phyloP scores from a whole-genome alignment of 2,329 filamentous ascomycete species.

The Blumeriella jaapii region DNA sequence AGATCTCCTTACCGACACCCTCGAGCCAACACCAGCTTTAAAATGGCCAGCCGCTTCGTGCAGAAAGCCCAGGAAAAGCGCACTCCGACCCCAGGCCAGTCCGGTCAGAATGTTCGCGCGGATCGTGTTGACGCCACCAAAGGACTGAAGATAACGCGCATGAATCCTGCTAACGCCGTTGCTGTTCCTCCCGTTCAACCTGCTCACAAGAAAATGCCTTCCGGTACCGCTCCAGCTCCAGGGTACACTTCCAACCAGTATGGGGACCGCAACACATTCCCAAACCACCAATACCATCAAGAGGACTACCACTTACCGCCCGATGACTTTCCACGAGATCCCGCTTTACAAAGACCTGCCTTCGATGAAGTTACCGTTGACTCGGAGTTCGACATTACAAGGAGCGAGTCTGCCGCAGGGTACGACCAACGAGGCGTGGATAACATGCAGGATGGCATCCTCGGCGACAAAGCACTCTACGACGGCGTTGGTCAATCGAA shows the following conservation, averaged over 20 bases:
- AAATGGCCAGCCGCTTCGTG: neutral
- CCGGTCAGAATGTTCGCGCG: neutral
- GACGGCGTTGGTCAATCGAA: too few species aligned
- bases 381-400: constrained; percentile 6
- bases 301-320: neutral
- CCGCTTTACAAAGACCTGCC: neutral
- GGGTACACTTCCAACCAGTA: too few species aligned
- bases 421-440: constrained; percentile 1
- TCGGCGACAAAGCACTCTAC: neutral
- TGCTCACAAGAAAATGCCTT: too few species aligned
- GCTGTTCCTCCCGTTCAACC: neutral
- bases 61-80: neutral
- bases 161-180: neutral
- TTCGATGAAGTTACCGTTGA: constrained; percentile 6
- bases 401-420: constrained; percentile 2
- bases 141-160: neutral
- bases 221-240: too few species aligned
- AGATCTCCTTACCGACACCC: too few species aligned
- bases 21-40: too few species aligned
- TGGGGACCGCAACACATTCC: neutral
- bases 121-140: constrained; percentile 2
- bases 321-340: neutral
- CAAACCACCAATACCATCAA: constrained; percentile 1
- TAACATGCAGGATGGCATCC: too few species aligned
- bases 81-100: neutral